These are phyloP conservation scores for Lepidium sativum DNA, from an alignment of 345 rosid species.

Conservation along the genomic window DNA sequence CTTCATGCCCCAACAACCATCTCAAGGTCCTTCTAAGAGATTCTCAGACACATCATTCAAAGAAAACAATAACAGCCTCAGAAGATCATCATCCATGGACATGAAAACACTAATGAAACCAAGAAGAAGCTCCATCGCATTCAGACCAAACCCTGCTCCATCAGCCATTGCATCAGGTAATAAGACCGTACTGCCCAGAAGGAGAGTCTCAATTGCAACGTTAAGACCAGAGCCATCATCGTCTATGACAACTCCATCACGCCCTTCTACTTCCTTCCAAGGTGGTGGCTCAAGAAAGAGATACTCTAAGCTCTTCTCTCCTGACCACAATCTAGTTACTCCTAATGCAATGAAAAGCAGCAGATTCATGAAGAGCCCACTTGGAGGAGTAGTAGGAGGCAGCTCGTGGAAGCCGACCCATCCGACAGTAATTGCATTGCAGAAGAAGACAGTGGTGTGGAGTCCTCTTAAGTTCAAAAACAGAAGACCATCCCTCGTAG, in stretches of 20 bases:
- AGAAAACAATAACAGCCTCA: neutral
- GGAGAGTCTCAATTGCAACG: conserved; percentile 83
- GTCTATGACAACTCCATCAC: conserved; percentile 46
- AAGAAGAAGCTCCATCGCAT: conserved; percentile 65
- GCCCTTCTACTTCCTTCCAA: conserved; percentile 24
- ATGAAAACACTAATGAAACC: conserved; percentile 43
- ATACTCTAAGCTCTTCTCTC: conserved; percentile 72
- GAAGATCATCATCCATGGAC: conserved; percentile 23
- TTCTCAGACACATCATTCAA: conserved; percentile 18
- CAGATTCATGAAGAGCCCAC: conserved; percentile 88
- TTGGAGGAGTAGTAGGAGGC: conserved; percentile 39
- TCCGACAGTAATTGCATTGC: conserved; percentile 82
- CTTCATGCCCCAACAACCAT: conserved; percentile 49
- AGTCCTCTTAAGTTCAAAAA: conserved; percentile 69
- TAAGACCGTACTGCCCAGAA: conserved; percentile 42
- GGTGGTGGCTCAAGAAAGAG: conserved; percentile 54
- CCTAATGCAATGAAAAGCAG: conserved; percentile 48
- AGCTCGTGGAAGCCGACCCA: conserved; percentile 84
- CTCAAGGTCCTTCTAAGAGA: conserved; percentile 38
- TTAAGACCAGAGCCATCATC: conserved; percentile 41
- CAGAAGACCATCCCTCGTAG: conserved; percentile 26
- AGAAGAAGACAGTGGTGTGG: conserved; percentile 77
- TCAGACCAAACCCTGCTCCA: conserved; percentile 43
- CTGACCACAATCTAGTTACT: conserved; percentile 40
- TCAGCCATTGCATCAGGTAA: conserved; percentile 21